phyloP scores from a whole-genome alignment of 495 filamentous ascomycete genomes.

The Daldinia childiae region DNA sequence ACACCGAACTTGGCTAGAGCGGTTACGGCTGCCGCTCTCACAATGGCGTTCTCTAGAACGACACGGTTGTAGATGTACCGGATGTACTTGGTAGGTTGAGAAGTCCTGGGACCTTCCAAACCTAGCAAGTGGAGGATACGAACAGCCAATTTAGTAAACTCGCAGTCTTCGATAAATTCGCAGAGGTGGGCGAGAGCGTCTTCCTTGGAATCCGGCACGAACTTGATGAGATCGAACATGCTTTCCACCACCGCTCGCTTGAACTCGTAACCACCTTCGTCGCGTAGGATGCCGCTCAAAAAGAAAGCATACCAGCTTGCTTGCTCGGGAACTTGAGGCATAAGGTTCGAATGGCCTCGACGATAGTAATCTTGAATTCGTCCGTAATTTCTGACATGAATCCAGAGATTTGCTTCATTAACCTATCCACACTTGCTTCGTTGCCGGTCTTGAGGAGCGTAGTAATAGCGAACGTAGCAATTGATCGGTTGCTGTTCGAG shows the following conservation, averaged over 20 bases:
- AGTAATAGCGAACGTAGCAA: slow-evolving; percentile 97
- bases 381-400: slow-evolving; percentile 99
- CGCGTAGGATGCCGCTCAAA: slow-evolving; percentile 93
- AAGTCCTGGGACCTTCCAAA: slow-evolving; percentile 92
- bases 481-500: slow-evolving; percentile 94
- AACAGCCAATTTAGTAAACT: slow-evolving; percentile 98
- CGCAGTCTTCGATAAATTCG: slow-evolving; percentile 99
- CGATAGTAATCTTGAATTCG: slow-evolving; percentile 99
- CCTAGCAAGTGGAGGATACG: slow-evolving; percentile 93
- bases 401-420: slow-evolving; percentile 98
- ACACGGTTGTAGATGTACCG: slow-evolving; percentile 99
- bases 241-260: slow-evolving; percentile 98
- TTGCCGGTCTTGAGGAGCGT: slow-evolving; percentile 98
- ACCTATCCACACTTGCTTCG: slow-evolving; percentile 92
- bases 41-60: slow-evolving; percentile 95
- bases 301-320: slow-evolving; percentile 96
- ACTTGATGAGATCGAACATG: slow-evolving; percentile 99
- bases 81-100: slow-evolving; percentile 97
- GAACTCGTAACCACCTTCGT: slow-evolving; percentile 98
- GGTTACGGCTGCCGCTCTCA: slow-evolving; percentile 94
- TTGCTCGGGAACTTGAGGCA: slow-evolving; percentile 98
- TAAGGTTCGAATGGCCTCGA: slow-evolving; percentile 94
- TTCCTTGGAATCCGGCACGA: slow-evolving; percentile 97
- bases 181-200: slow-evolving; percentile 96
- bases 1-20: slow-evolving; percentile 97